Conservation (phyloP, 176 grass and related monocot genomes). For the Oryza officinalis region DNA sequence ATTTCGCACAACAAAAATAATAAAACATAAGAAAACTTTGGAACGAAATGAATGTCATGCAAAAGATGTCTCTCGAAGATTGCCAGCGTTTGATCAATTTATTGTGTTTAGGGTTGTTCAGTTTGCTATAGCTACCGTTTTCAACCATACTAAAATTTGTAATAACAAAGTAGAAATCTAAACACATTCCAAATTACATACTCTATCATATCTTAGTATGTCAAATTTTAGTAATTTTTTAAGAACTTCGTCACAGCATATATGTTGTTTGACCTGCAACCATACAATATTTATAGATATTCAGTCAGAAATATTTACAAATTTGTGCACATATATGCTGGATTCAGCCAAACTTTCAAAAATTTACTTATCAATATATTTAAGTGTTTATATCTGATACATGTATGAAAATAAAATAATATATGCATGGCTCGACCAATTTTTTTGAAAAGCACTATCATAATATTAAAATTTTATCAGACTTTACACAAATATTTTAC, state of each 20-base stretch:
- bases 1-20: slow-evolving; percentile 22
- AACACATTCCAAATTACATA: no score
- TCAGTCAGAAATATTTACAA: not conserved
- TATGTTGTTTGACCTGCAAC: no score
- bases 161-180: no score
- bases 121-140: no score
- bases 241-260: no score
- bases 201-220: no score
- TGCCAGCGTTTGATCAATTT: not conserved
- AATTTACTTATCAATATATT: not conserved
- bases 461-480: not conserved
- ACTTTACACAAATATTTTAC: not conserved
- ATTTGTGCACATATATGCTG: not conserved
- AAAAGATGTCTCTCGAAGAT: slow-evolving; percentile 15
- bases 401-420: not conserved
- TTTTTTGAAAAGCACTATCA: not conserved
- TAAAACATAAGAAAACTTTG: not conserved
- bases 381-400: not conserved
- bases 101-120: not conserved
- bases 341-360: not conserved
- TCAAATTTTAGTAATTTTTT: no score
- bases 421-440: not conserved
- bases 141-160: no score
- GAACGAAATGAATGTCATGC: not conserved
- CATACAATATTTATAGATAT: no score